Evolutionary conservation across 805 yeast species (phyloP).

Genomic region (Zygosaccharomyces rouxii): DNA sequence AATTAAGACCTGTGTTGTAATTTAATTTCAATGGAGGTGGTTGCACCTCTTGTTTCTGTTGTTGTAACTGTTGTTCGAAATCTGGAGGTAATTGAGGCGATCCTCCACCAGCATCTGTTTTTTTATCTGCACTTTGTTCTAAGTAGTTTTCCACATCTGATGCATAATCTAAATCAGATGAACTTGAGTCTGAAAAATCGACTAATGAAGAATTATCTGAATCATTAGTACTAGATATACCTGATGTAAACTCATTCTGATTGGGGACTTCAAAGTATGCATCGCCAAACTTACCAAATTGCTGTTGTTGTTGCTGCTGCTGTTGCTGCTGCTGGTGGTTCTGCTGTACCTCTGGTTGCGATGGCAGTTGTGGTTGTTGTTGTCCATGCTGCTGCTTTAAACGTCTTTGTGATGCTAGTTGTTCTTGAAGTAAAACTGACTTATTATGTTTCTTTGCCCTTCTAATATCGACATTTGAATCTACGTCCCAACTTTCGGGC

Average conservation of each 20-base stretch:
- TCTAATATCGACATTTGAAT: conserved; percentile 24
- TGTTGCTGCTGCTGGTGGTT: neutral
- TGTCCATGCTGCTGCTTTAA: neutral
- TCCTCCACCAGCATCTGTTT: conserved; percentile 2
- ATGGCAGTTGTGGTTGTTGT: too few species aligned
- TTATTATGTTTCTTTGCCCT: conserved; percentile 13
- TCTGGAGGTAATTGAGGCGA: neutral
- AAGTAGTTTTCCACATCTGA: conserved; percentile 2
- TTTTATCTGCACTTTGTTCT: conserved; percentile 4
- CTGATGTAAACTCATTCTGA: neutral
- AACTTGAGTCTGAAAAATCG: neutral
- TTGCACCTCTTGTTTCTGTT: neutral
- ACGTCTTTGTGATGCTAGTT: neutral
- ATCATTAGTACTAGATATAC: neutral
- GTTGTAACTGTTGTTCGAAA: neutral
- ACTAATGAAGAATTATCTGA: neutral
- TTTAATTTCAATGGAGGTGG: neutral
- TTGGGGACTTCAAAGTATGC: neutral
- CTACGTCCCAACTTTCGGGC: conserved; percentile 62
- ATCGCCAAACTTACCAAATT: neutral
- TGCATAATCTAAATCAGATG: neutral
- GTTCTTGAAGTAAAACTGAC: neutral
- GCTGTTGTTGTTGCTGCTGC: neutral
- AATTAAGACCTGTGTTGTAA: neutral
- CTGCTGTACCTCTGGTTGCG: too few species aligned